phyloP scores from a whole-genome alignment of 495 filamentous ascomycete species.

The Symbiotaphrina buchneri region DNA sequence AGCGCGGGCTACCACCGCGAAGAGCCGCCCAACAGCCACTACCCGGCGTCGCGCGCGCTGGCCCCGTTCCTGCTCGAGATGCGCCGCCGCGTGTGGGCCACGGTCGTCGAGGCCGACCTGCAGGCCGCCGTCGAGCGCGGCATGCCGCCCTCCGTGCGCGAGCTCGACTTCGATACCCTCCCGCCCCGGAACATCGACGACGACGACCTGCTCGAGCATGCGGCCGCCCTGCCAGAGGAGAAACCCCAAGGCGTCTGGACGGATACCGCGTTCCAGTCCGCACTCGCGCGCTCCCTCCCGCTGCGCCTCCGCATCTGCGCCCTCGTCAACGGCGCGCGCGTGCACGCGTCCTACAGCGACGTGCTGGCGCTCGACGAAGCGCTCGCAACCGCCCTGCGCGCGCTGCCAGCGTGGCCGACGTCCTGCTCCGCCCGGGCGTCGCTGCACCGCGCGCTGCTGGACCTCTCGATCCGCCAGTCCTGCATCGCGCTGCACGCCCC shows the following conservation, averaged over 20 bases:
- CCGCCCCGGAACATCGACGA: conserved; percentile 34
- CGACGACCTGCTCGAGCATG: conserved; percentile 18
- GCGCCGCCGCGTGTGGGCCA: conserved; percentile 36
- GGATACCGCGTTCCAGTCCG: conserved; percentile 29
- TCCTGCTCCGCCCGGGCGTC: too few relatives aligned
- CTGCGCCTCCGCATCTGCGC: conserved; percentile 24
- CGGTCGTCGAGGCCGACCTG: conserved; percentile 32
- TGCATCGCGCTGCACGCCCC: too few relatives aligned
- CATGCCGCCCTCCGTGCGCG: conserved; percentile 25
- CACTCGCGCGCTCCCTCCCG: conserved; percentile 22
- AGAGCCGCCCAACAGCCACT: conserved; percentile 26
- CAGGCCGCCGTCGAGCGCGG: conserved; percentile 33
- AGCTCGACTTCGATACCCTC: conserved; percentile 27
- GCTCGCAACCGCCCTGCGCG: conserved; percentile 15
- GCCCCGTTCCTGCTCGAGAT: conserved; percentile 32
- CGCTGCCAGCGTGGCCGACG: conserved; percentile 7
- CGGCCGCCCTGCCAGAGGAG: conserved; percentile 11
- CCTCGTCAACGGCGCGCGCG: conserved; percentile 23
- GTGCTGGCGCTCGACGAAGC: conserved; percentile 22
- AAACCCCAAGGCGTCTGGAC: conserved; percentile 15
- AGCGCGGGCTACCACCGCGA: conserved; percentile 36
- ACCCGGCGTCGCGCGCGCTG: conserved; percentile 20
- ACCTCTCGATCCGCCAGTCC: too few relatives aligned
- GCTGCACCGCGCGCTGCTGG: too few relatives aligned
- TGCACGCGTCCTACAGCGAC: conserved; percentile 25